A percentile compares a stretch with the other conserved stretches of the same genome.
Conservation (phyloP, 164 flowering plant genomes). For the Dillenia turbinata region DNA sequence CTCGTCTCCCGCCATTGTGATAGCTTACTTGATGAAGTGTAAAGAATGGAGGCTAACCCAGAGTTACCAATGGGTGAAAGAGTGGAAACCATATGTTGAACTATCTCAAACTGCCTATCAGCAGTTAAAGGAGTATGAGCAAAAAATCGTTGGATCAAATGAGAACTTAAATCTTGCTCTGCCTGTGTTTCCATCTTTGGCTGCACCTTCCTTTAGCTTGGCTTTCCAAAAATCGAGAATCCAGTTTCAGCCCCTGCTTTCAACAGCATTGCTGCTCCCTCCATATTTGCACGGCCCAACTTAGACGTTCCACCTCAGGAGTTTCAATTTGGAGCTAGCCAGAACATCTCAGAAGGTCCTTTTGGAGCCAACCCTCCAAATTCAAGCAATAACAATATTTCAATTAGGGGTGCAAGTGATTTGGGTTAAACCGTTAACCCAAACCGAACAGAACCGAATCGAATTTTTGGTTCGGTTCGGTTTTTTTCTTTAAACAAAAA, state of each 20-base stretch:
- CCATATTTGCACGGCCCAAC: slow-evolving; percentile 45
- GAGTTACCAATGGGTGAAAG: slow-evolving; percentile 96
- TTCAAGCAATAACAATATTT: too few species aligned
- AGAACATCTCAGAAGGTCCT: slow-evolving; percentile 11
- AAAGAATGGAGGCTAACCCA: slow-evolving; percentile 84
- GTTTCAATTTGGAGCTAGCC: slow-evolving; percentile 70
- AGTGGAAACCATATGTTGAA: slow-evolving; percentile 69
- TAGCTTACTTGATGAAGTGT: slow-evolving; percentile 85
- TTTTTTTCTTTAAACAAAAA: too few species aligned
- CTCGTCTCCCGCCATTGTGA: slow-evolving; percentile 85
- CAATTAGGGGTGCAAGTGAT: too few species aligned
- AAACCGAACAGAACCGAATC: too few species aligned
- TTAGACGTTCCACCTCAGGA: slow-evolving; percentile 42
- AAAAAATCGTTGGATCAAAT: slow-evolving; percentile 48
- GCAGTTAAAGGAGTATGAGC: slow-evolving; percentile 75
- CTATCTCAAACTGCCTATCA: slow-evolving; percentile 54
- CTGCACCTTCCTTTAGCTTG: slow-evolving; percentile 44
- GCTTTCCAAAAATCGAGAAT: slow-evolving; percentile 43
- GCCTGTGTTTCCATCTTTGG: slow-evolving; percentile 24
- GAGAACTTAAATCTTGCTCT: slow-evolving; percentile 23
- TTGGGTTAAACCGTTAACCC: too few species aligned
- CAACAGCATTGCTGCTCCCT: slow-evolving; percentile 27
- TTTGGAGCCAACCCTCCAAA: slow-evolving; percentile 10
- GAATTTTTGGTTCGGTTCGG: too few species aligned
- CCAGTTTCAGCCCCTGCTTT: slow-evolving; percentile 38